These are phyloP conservation scores for Rutstroemia sp. DNA, from an alignment of 2,329 filamentous ascomycete genomes.

Conservation along the genomic window DNA sequence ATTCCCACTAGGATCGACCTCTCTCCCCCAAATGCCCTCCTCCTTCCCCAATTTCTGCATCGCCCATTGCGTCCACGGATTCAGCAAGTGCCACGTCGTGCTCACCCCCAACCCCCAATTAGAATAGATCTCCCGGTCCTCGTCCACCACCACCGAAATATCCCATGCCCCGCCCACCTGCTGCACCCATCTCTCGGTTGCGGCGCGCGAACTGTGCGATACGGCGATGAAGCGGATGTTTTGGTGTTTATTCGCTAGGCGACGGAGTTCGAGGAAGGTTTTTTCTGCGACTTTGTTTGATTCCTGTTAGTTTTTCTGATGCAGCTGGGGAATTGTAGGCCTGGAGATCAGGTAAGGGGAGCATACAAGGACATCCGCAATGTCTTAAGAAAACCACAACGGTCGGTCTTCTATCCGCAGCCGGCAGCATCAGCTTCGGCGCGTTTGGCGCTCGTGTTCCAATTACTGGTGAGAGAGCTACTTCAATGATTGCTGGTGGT, in stretches of 20 bases:
- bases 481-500: constrained; percentile 21
- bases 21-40: constrained; percentile 57
- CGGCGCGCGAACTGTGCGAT: constrained; percentile 54
- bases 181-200: constrained; percentile 38
- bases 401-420: constrained; percentile 43
- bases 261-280: constrained; percentile 49
- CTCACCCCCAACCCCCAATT: constrained; percentile 60
- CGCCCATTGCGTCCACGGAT: constrained; percentile 48
- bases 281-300: constrained; percentile 55
- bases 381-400: constrained; percentile 63
- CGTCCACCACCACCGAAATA: constrained; percentile 53
- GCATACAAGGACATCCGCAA: constrained; percentile 68
- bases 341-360: background rate
- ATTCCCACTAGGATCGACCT: constrained; percentile 56
- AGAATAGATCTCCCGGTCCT: constrained; percentile 53
- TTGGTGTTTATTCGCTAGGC: constrained; percentile 44
- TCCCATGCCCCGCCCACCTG: constrained; percentile 33
- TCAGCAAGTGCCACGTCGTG: constrained; percentile 56
- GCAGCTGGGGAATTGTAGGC: background rate
- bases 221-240: constrained; percentile 52
- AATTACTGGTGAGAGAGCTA: constrained; percentile 18
- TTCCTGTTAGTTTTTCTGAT: background rate
- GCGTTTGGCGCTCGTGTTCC: constrained; percentile 21
- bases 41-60: constrained; percentile 50
- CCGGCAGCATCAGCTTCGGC: constrained; percentile 33